A percentile compares a stretch with the other conserved stretches of the same genome.
phyloP scores from a whole-genome alignment of 352 stramenopile species.

The Pythium rhizo-oryzae region DNA sequence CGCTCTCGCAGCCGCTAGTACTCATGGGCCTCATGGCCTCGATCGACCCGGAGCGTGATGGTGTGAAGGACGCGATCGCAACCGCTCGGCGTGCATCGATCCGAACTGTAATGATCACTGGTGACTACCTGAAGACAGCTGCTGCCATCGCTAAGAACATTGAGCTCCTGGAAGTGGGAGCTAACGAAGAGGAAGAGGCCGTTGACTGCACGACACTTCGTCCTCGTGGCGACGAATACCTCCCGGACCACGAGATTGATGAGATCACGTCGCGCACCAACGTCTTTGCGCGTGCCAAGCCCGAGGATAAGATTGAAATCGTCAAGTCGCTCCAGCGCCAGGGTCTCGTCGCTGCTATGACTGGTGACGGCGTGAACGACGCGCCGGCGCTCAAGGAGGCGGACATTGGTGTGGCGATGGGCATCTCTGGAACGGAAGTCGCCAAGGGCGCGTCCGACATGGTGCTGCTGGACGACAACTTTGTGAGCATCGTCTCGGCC shows the following conservation, averaged over 20 bases:
- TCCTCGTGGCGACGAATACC: constrained; percentile 51
- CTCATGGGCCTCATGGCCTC: constrained; percentile 95
- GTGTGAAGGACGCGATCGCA: constrained; percentile 58
- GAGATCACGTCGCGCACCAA: constrained; percentile 74
- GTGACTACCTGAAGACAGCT: constrained; percentile 95
- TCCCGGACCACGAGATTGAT: constrained; percentile 83
- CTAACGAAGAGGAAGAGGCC: constrained; percentile 58
- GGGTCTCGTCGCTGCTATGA: constrained; percentile 91
- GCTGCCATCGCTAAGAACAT: constrained; percentile 94
- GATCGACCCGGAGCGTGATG: constrained; percentile 78
- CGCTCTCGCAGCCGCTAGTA: constrained; percentile 73
- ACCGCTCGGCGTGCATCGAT: constrained; percentile 52
- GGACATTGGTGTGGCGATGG: constrained; percentile 98
- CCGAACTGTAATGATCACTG: constrained; percentile 93
- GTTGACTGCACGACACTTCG: constrained; percentile 74
- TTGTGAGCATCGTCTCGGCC: constrained; percentile 97
- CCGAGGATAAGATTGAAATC: constrained; percentile 96
- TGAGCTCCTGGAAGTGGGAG: constrained; percentile 86
- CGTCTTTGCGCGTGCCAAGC: constrained; percentile 96
- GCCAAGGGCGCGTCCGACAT: constrained; percentile 99
- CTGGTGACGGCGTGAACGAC: constrained; percentile 93
- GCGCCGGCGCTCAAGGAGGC: constrained; percentile 92
- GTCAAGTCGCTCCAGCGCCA: constrained; percentile 94
- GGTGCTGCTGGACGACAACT: constrained; percentile 98
- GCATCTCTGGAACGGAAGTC: constrained; percentile 96